Conservation (phyloP, 2,329 filamentous ascomycete genomes). For the Myotisia sp. region DNA sequence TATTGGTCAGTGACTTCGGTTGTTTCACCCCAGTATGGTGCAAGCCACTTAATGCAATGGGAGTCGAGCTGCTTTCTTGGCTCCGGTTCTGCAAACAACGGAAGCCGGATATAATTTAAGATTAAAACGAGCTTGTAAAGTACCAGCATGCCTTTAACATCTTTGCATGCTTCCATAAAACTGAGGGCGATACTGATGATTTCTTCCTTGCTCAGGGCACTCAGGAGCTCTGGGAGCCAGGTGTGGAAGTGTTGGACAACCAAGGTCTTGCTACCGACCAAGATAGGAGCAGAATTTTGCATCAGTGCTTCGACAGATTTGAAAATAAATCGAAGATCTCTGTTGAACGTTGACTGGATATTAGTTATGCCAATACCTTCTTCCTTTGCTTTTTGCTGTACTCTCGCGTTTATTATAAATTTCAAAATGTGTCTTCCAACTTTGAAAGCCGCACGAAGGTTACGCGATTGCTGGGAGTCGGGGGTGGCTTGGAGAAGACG, state of each 20-base stretch:
- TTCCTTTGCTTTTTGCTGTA: constrained; percentile 78
- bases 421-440: constrained; percentile 86
- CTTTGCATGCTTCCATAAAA: constrained; percentile 80
- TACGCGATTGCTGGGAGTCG: constrained; percentile 68
- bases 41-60: constrained; percentile 80
- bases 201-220: constrained; percentile 64
- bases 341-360: constrained; percentile 56
- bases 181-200: constrained; percentile 83
- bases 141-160: constrained; percentile 79
- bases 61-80: constrained; percentile 59
- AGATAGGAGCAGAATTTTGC: constrained; percentile 66
- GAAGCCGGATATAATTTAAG: constrained; percentile 73
- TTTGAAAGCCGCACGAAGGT: constrained; percentile 82
- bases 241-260: constrained; percentile 93
- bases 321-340: constrained; percentile 75
- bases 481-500: constrained; percentile 69
- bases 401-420: constrained; percentile 80
- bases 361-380: constrained; percentile 72
- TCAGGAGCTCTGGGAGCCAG: constrained; percentile 83
- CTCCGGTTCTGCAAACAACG: constrained; percentile 66
- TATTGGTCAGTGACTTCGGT: constrained; percentile 67
- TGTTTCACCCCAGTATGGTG: constrained; percentile 77
- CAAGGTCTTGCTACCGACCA: constrained; percentile 88
- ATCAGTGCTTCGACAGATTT: constrained; percentile 81
- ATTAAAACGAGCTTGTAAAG: constrained; percentile 87